Base-by-base conservation (phyloP, 2,329 filamentous ascomycete genomes). In the Trichoderma hamatum region DNA sequence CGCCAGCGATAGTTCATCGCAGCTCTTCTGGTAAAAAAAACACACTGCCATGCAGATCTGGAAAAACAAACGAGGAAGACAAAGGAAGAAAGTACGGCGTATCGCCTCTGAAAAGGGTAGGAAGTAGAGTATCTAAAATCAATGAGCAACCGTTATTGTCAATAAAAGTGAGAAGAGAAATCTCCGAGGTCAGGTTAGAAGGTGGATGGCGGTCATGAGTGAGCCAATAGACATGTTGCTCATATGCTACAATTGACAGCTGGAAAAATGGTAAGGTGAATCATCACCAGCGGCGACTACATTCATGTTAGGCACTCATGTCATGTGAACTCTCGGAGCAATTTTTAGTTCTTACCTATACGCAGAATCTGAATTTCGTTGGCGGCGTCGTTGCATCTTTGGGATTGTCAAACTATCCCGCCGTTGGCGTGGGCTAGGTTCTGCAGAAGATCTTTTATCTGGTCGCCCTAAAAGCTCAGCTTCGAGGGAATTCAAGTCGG, bases 401-500 rank as follows among this genome's bases (percentile, higher is more conserved):
- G 72, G 49, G 26, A 66, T 36, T 13, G 65, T 56, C 13, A 72
- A 71, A 19, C 69, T 69, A 46, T 74, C 72, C 11, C 72, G 71
- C 7, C 72, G 70, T 43, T 71, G 71, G 7, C 73, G 76, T 51
- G 70, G 67, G 24, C 67, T 70, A 5, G 71, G 68, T 39, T 75
- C 75, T 24, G 76, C 74, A 0, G 74, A 71, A 14, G 75, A 75
- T 68, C 75, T 78, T 19, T 74, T 80, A 6, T 71, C 70, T 14
- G 79, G 73, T 13, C 76, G 74, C 39, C 80, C 80, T 1, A 81
- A 71, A 2, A 81, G 76, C 65, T 81, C 80, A 2, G 79, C 79
- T 70, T 81, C 80, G 11, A 81, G 70, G 7, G 78, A 81, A 68
- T 80, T 79, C 52, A 81, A 71, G 9, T 80, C 79, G 11, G 80